Conservation (phyloP, 768 basidiomycete species). For the Macrolepiota dolichaula region DNA sequence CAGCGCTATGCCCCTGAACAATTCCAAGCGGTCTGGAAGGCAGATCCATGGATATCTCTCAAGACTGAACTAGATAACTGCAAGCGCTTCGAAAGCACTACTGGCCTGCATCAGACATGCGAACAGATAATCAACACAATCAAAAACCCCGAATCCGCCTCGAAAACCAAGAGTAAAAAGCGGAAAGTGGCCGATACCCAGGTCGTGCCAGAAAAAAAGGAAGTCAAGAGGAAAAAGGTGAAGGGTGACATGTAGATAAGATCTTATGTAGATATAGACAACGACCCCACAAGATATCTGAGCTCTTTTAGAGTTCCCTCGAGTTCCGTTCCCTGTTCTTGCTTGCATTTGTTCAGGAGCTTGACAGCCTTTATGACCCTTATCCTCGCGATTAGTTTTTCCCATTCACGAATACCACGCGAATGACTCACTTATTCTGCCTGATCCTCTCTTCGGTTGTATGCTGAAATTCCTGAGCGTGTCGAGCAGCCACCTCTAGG, state of each 20-base stretch:
- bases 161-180: slow-evolving; percentile 3
- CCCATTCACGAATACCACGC: neutral
- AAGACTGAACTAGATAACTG: slow-evolving; percentile 43
- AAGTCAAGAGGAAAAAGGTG: slow-evolving; percentile 18
- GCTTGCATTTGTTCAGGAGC: slow-evolving; percentile 25
- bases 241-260: slow-evolving; percentile 25
- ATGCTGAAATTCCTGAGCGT: slow-evolving; percentile 52
- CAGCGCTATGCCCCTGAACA: slow-evolving; percentile 38
- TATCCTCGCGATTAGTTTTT: slow-evolving; percentile 3
- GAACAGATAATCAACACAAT: slow-evolving; percentile 48
- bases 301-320: slow-evolving; percentile 25
- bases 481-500: slow-evolving; percentile 54
- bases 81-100: slow-evolving; percentile 59
- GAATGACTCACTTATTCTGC: slow-evolving; percentile 42
- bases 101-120: slow-evolving; percentile 59
- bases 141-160: slow-evolving; percentile 14
- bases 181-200: slow-evolving; percentile 15
- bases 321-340: slow-evolving; percentile 14
- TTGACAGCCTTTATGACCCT: slow-evolving; percentile 22
- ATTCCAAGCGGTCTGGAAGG: slow-evolving; percentile 52
- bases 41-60: slow-evolving; percentile 52
- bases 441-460: slow-evolving; percentile 47
- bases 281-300: slow-evolving; percentile 20
- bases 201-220: slow-evolving; percentile 14
- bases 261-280: slow-evolving; percentile 16